Conservation (phyloP, 1,139 yeast species). For the Yamadazyma epiphylla region DNA sequence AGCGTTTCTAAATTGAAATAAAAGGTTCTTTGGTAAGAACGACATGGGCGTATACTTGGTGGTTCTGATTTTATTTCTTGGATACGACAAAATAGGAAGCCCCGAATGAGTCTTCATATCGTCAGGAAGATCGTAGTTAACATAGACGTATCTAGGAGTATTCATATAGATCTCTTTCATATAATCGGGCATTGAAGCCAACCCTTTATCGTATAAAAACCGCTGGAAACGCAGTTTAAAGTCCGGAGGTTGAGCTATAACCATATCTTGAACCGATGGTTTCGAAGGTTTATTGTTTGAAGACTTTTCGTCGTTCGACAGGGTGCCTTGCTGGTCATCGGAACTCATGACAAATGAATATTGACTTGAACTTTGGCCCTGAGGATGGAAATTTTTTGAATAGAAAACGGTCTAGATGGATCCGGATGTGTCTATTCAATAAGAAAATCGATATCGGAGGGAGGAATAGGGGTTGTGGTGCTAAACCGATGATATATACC, state of each 20-base stretch:
- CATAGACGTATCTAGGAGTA: constrained; percentile 36
- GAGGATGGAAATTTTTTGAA: no score
- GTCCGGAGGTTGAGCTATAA: constrained; percentile 28
- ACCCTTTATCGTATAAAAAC: constrained; percentile 28
- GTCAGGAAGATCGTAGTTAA: constrained; percentile 33
- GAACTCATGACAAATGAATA: not conserved
- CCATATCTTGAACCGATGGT: constrained; percentile 22
- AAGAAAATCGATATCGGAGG: no score
- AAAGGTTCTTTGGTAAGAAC: constrained; percentile 51
- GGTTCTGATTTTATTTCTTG: constrained; percentile 78
- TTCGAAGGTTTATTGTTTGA: no score
- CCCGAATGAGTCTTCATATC: constrained; percentile 43
- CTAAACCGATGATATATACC: no score
- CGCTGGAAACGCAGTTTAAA: constrained; percentile 24
- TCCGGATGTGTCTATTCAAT: no score
- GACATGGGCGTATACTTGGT: constrained; percentile 57
- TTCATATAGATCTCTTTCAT: constrained; percentile 31
- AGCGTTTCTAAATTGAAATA: constrained; percentile 49
- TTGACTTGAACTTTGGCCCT: no score
- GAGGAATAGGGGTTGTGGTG: no score
- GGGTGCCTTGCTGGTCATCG: not conserved
- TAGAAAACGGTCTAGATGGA: no score
- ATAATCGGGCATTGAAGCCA: constrained; percentile 31
- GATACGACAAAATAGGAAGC: constrained; percentile 53
- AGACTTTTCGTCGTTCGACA: constrained; percentile 1